These are phyloP conservation scores for Nemania bipapillata DNA, from an alignment of 2,329 filamentous ascomycete genomes.

Conservation along the genomic window DNA sequence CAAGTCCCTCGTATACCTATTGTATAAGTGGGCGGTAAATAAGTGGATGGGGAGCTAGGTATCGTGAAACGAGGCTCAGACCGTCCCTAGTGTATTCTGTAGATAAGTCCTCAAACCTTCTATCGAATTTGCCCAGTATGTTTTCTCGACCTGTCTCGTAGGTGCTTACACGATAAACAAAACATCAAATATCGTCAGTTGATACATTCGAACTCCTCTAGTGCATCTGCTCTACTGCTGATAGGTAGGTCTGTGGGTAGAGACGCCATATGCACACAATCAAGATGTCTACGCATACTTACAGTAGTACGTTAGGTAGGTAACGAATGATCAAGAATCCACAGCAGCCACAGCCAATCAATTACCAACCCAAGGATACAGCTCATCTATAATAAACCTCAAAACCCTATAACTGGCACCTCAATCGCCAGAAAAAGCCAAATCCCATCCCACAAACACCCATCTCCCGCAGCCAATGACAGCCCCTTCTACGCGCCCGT, in stretches of 20 bases:
- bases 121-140: not conserved
- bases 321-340: not conserved
- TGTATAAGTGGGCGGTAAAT: not conserved
- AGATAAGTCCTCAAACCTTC: too few relatives aligned
- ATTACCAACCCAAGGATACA: too few relatives aligned
- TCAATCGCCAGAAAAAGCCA: not conserved
- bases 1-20: not conserved
- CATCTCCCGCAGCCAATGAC: slow-evolving; percentile 37
- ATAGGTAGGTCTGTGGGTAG: too few relatives aligned
- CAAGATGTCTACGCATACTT: too few relatives aligned
- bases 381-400: not conserved
- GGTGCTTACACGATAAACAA: not conserved
- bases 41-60: not conserved
- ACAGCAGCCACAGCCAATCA: too few relatives aligned
- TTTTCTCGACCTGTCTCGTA: not conserved
- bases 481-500: slow-evolving; percentile 47
- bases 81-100: not conserved
- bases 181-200: not conserved
- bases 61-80: slow-evolving; percentile 28
- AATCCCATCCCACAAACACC: slow-evolving; percentile 7
- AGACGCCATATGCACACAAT: too few relatives aligned
- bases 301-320: too few relatives aligned
- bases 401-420: not conserved
- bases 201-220: too few relatives aligned
- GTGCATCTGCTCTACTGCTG: too few relatives aligned